Conservation (phyloP, 2,329 filamentous ascomycete species). For the Pseudogymnoascus verrucosus region DNA sequence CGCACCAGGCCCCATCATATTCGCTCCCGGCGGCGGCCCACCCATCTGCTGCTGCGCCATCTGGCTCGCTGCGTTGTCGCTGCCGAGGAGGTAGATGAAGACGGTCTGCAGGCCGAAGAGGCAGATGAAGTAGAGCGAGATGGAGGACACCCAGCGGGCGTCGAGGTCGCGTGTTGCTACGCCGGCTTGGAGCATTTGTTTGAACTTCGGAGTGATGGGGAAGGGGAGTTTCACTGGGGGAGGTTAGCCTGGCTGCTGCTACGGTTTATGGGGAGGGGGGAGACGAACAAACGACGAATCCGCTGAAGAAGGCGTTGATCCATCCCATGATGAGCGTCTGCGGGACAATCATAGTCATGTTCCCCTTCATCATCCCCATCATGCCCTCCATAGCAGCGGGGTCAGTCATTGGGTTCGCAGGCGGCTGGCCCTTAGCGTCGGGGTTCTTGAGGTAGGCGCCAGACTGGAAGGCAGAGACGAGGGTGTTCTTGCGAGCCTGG, state of each 20-base stretch:
- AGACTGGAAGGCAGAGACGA: conserved; percentile 76
- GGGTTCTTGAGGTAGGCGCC: conserved; percentile 87
- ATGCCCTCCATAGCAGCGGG: conserved; percentile 97
- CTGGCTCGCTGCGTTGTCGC: conserved; percentile 90
- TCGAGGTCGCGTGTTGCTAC: conserved; percentile 95
- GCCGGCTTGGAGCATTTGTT: conserved; percentile 97
- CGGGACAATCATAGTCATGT: conserved; percentile 99
- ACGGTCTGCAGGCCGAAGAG: conserved; percentile 94
- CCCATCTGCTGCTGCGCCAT: conserved; percentile 78
- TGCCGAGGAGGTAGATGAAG: conserved; percentile 93
- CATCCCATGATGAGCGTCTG: conserved; percentile 99
- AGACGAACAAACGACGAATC: conserved; percentile 85
- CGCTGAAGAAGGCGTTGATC: conserved; percentile 99
- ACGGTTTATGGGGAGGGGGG: conserved; percentile 12
- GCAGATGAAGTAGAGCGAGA: conserved; percentile 98
- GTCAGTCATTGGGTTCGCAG: conserved; percentile 90
- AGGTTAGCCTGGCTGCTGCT: background rate
- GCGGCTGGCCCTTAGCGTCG: conserved; percentile 74
- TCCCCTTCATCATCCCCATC: conserved; percentile 99
- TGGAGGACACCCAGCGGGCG: conserved; percentile 94
- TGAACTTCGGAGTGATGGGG: conserved; percentile 96
- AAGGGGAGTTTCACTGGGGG: conserved; percentile 83
- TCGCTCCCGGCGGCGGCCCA: conserved; percentile 43
- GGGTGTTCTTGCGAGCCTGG: conserved; percentile 67
- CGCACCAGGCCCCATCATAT: conserved; percentile 85